phyloP scores from a whole-genome alignment of 2,329 filamentous ascomycete genomes.

The Davidsoniella neocaledoniae region DNA sequence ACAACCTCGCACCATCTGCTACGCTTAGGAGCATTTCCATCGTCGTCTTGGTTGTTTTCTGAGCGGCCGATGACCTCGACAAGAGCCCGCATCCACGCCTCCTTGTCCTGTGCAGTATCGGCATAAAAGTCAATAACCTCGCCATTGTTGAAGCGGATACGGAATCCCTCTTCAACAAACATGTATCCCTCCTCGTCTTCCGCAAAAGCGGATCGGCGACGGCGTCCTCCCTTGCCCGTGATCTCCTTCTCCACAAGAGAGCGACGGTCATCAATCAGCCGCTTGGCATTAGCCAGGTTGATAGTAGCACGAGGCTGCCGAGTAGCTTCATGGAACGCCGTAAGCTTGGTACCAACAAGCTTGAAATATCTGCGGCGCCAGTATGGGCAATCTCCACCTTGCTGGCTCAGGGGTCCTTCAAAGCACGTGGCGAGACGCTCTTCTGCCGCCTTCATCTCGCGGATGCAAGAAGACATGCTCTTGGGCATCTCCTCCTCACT shows the following conservation, averaged over 20 bases:
- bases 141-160: slow-evolving; percentile 94
- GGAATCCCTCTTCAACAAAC: slow-evolving; percentile 98
- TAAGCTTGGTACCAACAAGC: slow-evolving; percentile 75
- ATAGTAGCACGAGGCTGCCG: slow-evolving; percentile 92
- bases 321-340: slow-evolving; percentile 89
- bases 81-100: slow-evolving; percentile 85
- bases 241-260: slow-evolving; percentile 72
- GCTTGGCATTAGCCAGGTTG: slow-evolving; percentile 82
- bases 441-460: slow-evolving; percentile 83
- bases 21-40: slow-evolving; percentile 27
- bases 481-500: slow-evolving; percentile 96
- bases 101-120: slow-evolving; percentile 72
- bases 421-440: slow-evolving; percentile 59
- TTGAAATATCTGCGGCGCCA: slow-evolving; percentile 98
- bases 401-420: slow-evolving; percentile 86
- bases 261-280: slow-evolving; percentile 82
- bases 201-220: slow-evolving; percentile 86
- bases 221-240: slow-evolving; percentile 55
- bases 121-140: slow-evolving; percentile 98
- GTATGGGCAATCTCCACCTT: slow-evolving; percentile 96
- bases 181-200: slow-evolving; percentile 99
- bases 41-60: slow-evolving; percentile 27
- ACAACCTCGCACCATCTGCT: slow-evolving; percentile 53
- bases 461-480: slow-evolving; percentile 93
- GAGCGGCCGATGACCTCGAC: slow-evolving; percentile 49